phyloP scores from a whole-genome alignment of 2,329 filamentous ascomycete genomes.

The Elsinoe fawcettii region DNA sequence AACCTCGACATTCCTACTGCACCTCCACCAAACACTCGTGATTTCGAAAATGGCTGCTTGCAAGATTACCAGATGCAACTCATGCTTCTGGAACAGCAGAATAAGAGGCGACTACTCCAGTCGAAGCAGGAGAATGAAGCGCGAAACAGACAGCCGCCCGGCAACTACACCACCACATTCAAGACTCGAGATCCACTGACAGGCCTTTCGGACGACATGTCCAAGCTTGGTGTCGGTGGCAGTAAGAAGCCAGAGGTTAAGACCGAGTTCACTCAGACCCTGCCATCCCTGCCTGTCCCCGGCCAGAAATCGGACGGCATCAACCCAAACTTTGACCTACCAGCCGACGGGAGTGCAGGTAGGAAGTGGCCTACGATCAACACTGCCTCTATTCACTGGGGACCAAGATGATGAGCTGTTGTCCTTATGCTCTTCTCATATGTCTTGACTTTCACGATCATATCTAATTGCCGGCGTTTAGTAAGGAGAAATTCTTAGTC shows the following conservation, averaged over 20 bases:
- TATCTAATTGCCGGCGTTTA: neutral
- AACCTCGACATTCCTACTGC: no score
- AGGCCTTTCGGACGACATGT: neutral
- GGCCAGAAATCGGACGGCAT: neutral
- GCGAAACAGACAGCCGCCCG: neutral
- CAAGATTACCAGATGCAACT: constrained; percentile 12
- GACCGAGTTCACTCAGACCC: neutral
- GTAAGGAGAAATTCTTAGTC: neutral
- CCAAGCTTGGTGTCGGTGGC: neutral
- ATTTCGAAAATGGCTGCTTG: neutral
- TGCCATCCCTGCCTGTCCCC: neutral
- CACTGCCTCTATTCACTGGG: neutral
- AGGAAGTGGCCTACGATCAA: neutral
- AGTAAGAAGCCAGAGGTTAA: neutral
- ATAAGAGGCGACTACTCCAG: constrained; percentile 4
- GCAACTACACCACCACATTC: neutral
- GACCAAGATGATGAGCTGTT: neutral
- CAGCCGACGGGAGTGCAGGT: neutral
- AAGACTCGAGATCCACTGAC: neutral
- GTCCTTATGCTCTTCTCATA: neutral
- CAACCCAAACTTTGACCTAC: neutral
- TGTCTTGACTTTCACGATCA: neutral
- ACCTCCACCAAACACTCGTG: constrained; percentile 4
- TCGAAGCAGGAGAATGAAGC: neutral
- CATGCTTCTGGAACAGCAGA: constrained; percentile 10